These are phyloP conservation scores for Pestalotiopsis sp. DNA, from an alignment of 2,329 filamentous ascomycete genomes.

Conservation along the genomic window DNA sequence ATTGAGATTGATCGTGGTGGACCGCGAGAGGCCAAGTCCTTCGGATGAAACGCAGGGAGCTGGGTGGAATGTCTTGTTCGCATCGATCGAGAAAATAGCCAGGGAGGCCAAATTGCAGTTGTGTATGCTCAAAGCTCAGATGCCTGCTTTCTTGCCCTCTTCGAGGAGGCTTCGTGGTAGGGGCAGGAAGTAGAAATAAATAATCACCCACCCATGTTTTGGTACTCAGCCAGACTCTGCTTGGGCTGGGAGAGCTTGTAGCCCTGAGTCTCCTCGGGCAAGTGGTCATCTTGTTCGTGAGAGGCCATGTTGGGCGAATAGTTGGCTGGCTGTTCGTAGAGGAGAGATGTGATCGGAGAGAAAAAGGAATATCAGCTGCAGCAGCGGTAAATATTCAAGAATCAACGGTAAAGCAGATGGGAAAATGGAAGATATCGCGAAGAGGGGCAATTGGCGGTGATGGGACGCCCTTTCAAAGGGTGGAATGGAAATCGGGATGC, in stretches of 20 bases:
- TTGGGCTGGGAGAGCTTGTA: conserved; percentile 97
- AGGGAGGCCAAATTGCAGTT: not conserved
- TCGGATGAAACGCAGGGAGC: not conserved
- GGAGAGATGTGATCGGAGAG: conserved; percentile 1
- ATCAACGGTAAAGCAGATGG: conserved; percentile 9
- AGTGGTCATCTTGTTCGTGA: conserved; percentile 74
- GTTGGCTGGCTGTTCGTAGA: conserved; percentile 2
- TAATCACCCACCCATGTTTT: conserved; percentile 73
- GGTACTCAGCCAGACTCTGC: conserved; percentile 94
- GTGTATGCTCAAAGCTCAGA: not conserved
- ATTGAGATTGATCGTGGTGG: not conserved
- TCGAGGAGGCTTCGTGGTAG: not conserved
- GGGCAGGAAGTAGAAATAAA: not conserved
- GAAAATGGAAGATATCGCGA: conserved; percentile 13
- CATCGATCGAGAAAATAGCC: not conserved
- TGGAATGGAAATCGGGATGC: not conserved
- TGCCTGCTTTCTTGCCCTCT: not conserved
- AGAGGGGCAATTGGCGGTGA: conserved; percentile 14
- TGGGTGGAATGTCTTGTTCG: not conserved
- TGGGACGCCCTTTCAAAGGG: conserved; percentile 1
- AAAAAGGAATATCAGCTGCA: not conserved
- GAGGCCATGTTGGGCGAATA: conserved; percentile 58
- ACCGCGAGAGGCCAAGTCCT: not conserved
- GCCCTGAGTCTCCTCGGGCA: conserved; percentile 85
- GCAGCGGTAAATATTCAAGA: not conserved